A percentile compares a stretch with the other conserved stretches of the same genome.
Conservation (phyloP, 306 rosid species). For the Alnus glutinosa region DNA sequence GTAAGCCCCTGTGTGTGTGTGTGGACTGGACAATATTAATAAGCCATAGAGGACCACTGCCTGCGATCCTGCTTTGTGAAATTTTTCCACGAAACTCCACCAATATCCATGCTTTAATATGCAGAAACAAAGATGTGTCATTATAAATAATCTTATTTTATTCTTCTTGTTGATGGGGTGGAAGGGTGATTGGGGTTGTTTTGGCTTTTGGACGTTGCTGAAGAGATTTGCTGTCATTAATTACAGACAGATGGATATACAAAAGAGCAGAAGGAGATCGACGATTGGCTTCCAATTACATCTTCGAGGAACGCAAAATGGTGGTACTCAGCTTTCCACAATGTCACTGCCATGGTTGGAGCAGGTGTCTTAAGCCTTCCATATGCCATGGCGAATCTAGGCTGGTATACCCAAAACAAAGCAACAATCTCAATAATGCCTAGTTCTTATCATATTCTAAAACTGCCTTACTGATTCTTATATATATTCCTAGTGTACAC, state of each 20-base stretch:
- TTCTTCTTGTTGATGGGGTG: background rate
- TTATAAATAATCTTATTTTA: background rate
- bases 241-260: slow-evolving; percentile 24
- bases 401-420: slow-evolving; percentile 49
- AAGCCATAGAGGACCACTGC: no score
- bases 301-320: slow-evolving; percentile 80
- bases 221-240: background rate
- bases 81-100: no score
- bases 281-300: slow-evolving; percentile 80
- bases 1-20: slow-evolving; percentile 31
- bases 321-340: slow-evolving; percentile 92
- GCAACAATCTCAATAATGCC: background rate
- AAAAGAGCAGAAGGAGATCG: slow-evolving; percentile 47
- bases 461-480: background rate
- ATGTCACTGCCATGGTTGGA: slow-evolving; percentile 86
- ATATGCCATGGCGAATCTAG: slow-evolving; percentile 66
- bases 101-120: no score
- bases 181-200: background rate
- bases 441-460: background rate
- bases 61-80: no score
- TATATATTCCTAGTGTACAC: background rate
- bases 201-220: slow-evolving; percentile 6
- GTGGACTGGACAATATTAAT: background rate
- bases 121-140: no score
- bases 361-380: slow-evolving; percentile 86